Evolutionary conservation across 352 stramenopile species (phyloP), one percentile per base, ranked within the genome.

Genomic region (Phytophthora ohioensis): DNA sequence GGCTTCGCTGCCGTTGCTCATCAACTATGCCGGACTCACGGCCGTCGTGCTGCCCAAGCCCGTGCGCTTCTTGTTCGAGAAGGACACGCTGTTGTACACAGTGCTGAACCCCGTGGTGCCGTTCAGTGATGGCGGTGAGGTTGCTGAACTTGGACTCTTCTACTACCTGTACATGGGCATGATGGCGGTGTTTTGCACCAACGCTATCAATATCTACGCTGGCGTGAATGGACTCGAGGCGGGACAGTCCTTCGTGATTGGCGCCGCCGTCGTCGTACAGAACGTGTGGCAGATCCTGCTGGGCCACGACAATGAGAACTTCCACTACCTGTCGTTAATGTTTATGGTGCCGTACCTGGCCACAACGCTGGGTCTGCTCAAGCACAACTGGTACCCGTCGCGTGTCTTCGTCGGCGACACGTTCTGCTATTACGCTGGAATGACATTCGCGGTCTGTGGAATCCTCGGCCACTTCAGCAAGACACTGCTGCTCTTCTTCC

Each of bases 171-270:
- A 99, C 82, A 99, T 99, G 97, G 94, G 94, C 49, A 90, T 99
- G 79, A 93, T 99, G 73, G 96, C 97, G 4, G 97, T 99, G 7
- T 99, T 99, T 79, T 99, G 97, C 82, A 99, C 98, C 8, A 99
- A 99, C 82, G 97, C 97, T 4, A 99, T 99, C 76, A 99, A 99
- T 81, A 99, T 99, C 64, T 99, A 99, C 76, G 98, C 98, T 8
- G 98, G 98, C 41, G 98, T 99, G 64, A 99, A 99, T 76, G 98
- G 98, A 0, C 85, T 99, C 5, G 98, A 99, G 75, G 95, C 93
- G 3, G 98, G 98, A 10, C 97, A 99, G 71, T 91, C 88, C 10
- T 89, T 96, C 52, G 84, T 98, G 12, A 97, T 98, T 73, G 96
- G 85, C n/a, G 95, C 87, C 61, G 93, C 95, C 7, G 94, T 99